Percentiles rank a stretch among this genome's conserved stretches.
Evolutionary conservation across 306 rosid genomes (phyloP).

Genomic region (Mimosa pudica): DNA sequence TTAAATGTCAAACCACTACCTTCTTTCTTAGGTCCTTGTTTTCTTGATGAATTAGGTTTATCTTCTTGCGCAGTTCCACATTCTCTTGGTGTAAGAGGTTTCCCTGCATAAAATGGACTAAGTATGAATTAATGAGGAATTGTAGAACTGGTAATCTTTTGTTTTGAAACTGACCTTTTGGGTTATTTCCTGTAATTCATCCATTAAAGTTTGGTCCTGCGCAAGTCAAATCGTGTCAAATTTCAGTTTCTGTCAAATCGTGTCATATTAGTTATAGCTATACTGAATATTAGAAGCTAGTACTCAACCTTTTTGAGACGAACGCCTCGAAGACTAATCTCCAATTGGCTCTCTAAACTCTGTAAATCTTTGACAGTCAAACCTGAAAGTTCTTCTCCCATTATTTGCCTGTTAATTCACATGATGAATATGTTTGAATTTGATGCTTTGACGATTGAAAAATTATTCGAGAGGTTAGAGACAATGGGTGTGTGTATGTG

Average conservation of each 20-base stretch:
- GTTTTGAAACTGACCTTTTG: slow-evolving; percentile 55
- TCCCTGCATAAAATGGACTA: slow-evolving; percentile 43
- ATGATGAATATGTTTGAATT: slow-evolving; percentile 1
- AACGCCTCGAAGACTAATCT: slow-evolving; percentile 59
- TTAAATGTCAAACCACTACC: slow-evolving; percentile 37
- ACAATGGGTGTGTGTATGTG: background rate
- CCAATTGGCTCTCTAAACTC: slow-evolving; percentile 63
- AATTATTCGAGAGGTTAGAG: background rate
- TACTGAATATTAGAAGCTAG: background rate
- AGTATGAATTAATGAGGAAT: background rate
- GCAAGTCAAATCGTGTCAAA: slow-evolving; percentile 24
- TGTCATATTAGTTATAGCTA: background rate
- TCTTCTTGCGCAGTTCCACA: slow-evolving; percentile 54
- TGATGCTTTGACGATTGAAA: background rate
- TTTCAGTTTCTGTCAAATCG: slow-evolving; percentile 1
- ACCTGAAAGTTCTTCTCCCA: slow-evolving; percentile 75
- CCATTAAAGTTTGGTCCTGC: slow-evolving; percentile 56
- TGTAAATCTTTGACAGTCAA: slow-evolving; percentile 53
- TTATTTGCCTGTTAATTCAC: slow-evolving; percentile 51
- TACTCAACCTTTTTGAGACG: slow-evolving; percentile 55
- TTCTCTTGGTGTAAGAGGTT: slow-evolving; percentile 60
- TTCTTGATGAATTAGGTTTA: slow-evolving; percentile 57
- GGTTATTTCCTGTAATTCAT: slow-evolving; percentile 61
- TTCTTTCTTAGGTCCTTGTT: slow-evolving; percentile 53
- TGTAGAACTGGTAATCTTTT: slow-evolving; percentile 15